Conservation (phyloP, 495 filamentous ascomycete species). For the Penicillium pancosmium region DNA sequence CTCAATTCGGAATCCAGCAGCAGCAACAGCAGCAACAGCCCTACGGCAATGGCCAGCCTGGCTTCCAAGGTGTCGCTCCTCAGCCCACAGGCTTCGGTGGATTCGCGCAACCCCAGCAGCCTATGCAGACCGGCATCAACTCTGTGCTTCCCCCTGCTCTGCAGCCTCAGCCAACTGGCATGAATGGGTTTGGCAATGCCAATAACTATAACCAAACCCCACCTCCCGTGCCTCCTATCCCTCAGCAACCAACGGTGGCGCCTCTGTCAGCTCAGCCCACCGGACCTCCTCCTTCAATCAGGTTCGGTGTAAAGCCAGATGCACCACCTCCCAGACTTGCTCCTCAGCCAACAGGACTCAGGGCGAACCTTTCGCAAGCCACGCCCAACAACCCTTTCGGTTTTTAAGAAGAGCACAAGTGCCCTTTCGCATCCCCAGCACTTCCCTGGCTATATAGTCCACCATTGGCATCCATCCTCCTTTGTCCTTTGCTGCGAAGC, state of each 20-base stretch:
- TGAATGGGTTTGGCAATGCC: constrained; percentile 55
- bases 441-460: constrained; percentile 26
- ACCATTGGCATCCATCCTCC: neutral
- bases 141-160: constrained; percentile 45
- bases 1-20: constrained; percentile 56
- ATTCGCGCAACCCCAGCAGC: constrained; percentile 50
- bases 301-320: constrained; percentile 77
- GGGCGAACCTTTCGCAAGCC: constrained; percentile 88
- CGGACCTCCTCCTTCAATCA: constrained; percentile 85
- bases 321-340: constrained; percentile 69
- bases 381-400: constrained; percentile 94
- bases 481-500: neutral
- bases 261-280: constrained; percentile 86
- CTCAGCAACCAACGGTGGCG: constrained; percentile 52
- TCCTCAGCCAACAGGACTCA: constrained; percentile 85
- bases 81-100: constrained; percentile 69
- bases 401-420: constrained; percentile 55
- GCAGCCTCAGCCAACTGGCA: constrained; percentile 57
- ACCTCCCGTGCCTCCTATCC: constrained; percentile 47
- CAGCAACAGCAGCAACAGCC: constrained; percentile 49
- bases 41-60: constrained; percentile 30
- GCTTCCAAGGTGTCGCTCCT: constrained; percentile 61
- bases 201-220: constrained; percentile 42
- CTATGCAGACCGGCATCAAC: constrained; percentile 53
- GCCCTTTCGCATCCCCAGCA: constrained; percentile 10